Evolutionary conservation across 345 rosid genomes (phyloP).

Genomic region (Viola odorata): DNA sequence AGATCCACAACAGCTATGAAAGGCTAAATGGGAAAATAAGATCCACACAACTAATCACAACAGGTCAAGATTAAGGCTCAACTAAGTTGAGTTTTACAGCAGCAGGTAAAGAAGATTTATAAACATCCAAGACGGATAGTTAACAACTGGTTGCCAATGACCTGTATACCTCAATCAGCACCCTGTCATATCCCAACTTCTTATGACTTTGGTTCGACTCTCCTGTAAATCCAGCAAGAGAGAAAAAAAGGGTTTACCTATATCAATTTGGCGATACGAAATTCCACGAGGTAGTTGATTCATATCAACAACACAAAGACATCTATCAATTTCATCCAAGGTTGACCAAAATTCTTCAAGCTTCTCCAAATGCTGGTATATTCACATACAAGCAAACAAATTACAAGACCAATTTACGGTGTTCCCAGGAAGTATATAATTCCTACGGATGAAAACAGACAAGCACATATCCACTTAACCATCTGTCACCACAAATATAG

Average conservation of each 20-base stretch:
- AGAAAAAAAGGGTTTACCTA: conserved; percentile 36
- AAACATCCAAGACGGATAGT: too few species aligned
- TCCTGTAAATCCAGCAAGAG: neutral
- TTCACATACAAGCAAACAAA: neutral
- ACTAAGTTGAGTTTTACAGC: neutral
- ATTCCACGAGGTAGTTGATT: conserved; percentile 43
- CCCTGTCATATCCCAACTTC: too few species aligned
- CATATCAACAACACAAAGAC: conserved; percentile 46
- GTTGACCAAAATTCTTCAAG: conserved; percentile 73
- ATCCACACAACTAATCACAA: too few species aligned
- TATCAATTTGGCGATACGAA: conserved; percentile 36
- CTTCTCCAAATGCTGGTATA: conserved; percentile 52
- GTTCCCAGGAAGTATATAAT: neutral
- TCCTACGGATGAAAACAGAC: neutral
- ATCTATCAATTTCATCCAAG: conserved; percentile 67
- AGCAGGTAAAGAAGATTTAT: neutral
- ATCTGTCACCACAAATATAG: neutral
- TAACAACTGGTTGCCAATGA: too few species aligned
- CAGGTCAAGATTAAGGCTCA: neutral
- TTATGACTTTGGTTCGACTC: neutral
- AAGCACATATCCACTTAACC: too few species aligned
- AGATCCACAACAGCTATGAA: too few species aligned
- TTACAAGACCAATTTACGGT: conserved; percentile 2
- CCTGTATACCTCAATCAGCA: too few species aligned
- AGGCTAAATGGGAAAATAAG: too few species aligned